These are phyloP conservation scores for Debaryomyces maramus DNA, from an alignment of 805 yeast genomes.

Conservation along the genomic window DNA sequence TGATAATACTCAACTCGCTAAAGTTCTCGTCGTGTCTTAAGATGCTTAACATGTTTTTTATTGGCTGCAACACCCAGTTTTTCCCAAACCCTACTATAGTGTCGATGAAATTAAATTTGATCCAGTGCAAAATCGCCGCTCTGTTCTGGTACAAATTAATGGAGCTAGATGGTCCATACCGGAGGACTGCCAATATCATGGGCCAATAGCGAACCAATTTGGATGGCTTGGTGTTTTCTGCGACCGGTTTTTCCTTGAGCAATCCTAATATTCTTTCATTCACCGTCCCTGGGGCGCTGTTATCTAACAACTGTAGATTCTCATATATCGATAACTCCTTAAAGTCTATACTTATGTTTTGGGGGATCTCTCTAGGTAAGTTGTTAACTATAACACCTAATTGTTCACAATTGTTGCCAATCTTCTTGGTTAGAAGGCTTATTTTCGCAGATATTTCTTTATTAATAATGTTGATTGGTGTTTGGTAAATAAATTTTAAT, in stretches of 20 bases:
- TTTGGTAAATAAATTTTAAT: constrained; percentile 2
- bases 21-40: constrained; percentile 75
- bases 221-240: constrained; percentile 33
- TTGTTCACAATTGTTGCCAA: constrained; percentile 3
- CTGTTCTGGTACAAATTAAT: constrained; percentile 49
- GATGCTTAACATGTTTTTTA: constrained; percentile 68
- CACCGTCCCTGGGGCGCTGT: too few species aligned
- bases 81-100: constrained; percentile 64
- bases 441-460: constrained; percentile 3
- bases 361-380: constrained; percentile 4
- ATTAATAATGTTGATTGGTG: constrained; percentile 6
- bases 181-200: constrained; percentile 33
- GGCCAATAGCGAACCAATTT: constrained; percentile 68
- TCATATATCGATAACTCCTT: background rate
- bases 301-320: background rate
- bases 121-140: constrained; percentile 54
- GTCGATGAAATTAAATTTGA: constrained; percentile 58
- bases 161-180: constrained; percentile 57
- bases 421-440: background rate
- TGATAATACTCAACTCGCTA: constrained; percentile 65
- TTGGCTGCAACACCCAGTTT: constrained; percentile 84
- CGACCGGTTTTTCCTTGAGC: constrained; percentile 6
- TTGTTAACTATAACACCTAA: constrained; percentile 4
- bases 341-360: background rate
- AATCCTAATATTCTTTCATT: background rate